These are phyloP conservation scores for Catenaria anguillulae DNA, from an alignment of 371 early-diverging fungal species.

Conservation along the genomic window DNA sequence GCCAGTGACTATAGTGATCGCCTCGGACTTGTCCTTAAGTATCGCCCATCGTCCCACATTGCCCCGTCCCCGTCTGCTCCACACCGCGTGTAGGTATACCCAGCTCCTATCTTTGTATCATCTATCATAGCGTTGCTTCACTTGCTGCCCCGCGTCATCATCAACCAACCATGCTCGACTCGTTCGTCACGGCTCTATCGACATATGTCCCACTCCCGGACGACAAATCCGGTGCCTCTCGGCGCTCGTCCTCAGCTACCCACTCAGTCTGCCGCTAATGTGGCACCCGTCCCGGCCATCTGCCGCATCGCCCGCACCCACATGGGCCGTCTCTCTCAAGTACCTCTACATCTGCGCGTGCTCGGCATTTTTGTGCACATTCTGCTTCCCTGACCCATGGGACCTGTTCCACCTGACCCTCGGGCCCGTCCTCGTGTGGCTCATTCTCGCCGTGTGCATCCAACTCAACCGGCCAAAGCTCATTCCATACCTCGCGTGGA, in stretches of 20 bases:
- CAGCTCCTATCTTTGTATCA: no score
- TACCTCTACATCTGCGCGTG: conserved; percentile 55
- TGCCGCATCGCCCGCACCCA: conserved; percentile 36
- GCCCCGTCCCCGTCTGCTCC: no score
- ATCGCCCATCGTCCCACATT: no score
- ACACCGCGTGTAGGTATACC: no score
- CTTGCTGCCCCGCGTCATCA: no score
- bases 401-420: conserved; percentile 50
- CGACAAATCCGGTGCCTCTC: conserved; percentile 26
- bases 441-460: conserved; percentile 27
- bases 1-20: no score
- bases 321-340: conserved; percentile 27
- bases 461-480: not conserved
- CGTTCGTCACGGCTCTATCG: conserved; percentile 18
- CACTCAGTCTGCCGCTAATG: conserved; percentile 24
- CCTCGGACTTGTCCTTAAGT: no score
- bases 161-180: conserved; percentile 14
- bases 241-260: conserved; percentile 22
- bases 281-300: conserved; percentile 22
- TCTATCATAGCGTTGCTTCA: no score
- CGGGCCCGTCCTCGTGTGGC: conserved; percentile 40
- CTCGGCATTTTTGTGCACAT: conserved; percentile 40
- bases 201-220: no score
- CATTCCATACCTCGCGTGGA: conserved; percentile 30
- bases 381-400: conserved; percentile 34